Conservation (phyloP, 1,284 basidiomycete species). For the Wallemia hederae region DNA sequence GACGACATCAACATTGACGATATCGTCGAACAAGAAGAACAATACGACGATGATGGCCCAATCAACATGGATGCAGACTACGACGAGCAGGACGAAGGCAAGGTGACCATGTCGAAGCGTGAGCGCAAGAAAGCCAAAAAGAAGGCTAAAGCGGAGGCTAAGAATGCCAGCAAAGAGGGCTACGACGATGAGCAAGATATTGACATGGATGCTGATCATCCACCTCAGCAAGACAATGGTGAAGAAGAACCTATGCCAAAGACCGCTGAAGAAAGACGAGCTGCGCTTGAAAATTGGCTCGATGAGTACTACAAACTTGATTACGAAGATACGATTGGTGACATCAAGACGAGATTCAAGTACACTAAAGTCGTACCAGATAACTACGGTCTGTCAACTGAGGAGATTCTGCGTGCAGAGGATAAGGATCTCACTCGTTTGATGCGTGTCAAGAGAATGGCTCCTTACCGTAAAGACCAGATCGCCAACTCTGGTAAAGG, state of each 20-base stretch:
- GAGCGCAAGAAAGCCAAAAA: slow-evolving; percentile 15
- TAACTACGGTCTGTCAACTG: slow-evolving; percentile 42
- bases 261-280: slow-evolving; percentile 54
- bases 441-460: slow-evolving; percentile 60
- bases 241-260: slow-evolving; percentile 42
- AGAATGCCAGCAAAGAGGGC: slow-evolving; percentile 17
- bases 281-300: slow-evolving; percentile 53
- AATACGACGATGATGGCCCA: slow-evolving; percentile 12
- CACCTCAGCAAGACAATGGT: slow-evolving; percentile 10
- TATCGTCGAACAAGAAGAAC: slow-evolving; percentile 24
- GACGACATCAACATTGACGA: slow-evolving; percentile 58
- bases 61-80: slow-evolving; percentile 23
- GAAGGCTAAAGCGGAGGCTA: slow-evolving; percentile 13
- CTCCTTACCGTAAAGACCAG: slow-evolving; percentile 45
- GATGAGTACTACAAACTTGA: slow-evolving; percentile 68
- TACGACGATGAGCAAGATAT: slow-evolving; percentile 33
- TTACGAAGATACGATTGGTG: slow-evolving; percentile 84
- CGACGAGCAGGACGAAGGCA: slow-evolving; percentile 13
- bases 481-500: slow-evolving; percentile 20
- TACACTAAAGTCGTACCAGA: slow-evolving; percentile 45
- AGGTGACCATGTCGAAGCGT: slow-evolving; percentile 13
- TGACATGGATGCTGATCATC: slow-evolving; percentile 31
- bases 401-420: slow-evolving; percentile 70
- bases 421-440: slow-evolving; percentile 80
- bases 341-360: slow-evolving; percentile 73